Evolutionary conservation across 202 grass and related monocot genomes (phyloP).

Genomic region (Eragrostis tef): DNA sequence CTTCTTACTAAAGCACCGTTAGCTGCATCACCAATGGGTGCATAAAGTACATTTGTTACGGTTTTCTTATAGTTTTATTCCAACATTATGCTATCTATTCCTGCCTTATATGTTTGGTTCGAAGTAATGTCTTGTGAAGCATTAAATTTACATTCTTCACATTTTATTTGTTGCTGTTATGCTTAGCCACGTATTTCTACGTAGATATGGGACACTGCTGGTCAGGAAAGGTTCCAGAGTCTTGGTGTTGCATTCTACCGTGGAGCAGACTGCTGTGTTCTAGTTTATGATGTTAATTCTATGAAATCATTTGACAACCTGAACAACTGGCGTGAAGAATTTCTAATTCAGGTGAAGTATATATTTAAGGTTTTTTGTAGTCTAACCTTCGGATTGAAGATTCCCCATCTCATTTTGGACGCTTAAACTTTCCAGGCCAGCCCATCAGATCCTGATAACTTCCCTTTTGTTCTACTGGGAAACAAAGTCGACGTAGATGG

Average conservation of each 20-base stretch:
- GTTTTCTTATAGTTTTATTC: background rate
- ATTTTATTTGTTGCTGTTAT: background rate
- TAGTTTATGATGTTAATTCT: slow-evolving; percentile 90
- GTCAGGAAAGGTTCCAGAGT: slow-evolving; percentile 97
- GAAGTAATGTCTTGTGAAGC: background rate
- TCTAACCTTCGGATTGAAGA: background rate
- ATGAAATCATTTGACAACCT: slow-evolving; percentile 98
- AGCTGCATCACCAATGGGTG: background rate
- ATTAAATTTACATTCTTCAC: background rate
- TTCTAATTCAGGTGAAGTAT: slow-evolving; percentile 86
- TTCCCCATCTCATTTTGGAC: slow-evolving; percentile 24
- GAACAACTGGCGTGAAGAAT: slow-evolving; percentile 97
- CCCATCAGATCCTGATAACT: slow-evolving; percentile 94
- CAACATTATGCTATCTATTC: background rate
- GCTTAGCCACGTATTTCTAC: slow-evolving; percentile 31
- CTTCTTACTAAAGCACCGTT: background rate
- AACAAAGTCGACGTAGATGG: slow-evolving; percentile 95
- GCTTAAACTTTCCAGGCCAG: slow-evolving; percentile 65
- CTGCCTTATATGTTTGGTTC: background rate
- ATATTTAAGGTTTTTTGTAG: background rate
- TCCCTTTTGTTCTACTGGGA: slow-evolving; percentile 89
- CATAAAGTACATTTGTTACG: background rate
- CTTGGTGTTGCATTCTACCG: slow-evolving; percentile 96
- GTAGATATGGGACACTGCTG: slow-evolving; percentile 97
- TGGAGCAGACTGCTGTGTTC: slow-evolving; percentile 95